A percentile compares a stretch with the other conserved stretches of the same genome.
These are phyloP conservation scores for Acer yangbiense DNA, from an alignment of 345 rosid genomes.

Conservation along the genomic window DNA sequence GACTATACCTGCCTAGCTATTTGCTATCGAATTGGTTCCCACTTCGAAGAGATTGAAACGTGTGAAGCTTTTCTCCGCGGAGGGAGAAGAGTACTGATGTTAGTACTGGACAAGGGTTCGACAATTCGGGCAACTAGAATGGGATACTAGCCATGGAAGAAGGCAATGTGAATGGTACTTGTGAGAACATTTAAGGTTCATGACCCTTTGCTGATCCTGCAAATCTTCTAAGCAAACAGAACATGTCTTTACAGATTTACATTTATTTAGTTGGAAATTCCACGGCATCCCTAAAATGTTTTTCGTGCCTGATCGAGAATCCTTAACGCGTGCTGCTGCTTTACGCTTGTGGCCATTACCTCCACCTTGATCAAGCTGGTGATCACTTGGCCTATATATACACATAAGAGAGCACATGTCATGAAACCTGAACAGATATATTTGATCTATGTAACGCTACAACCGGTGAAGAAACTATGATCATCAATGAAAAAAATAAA, in stretches of 20 bases:
- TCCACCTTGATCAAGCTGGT: neutral
- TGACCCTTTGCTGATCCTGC: constrained; percentile 1
- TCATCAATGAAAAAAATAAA: neutral
- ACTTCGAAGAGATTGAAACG: neutral
- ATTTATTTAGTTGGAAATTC: constrained; percentile 9
- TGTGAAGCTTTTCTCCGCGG: neutral
- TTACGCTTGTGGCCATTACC: neutral
- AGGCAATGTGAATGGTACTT: constrained; percentile 31
- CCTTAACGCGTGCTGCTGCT: neutral
- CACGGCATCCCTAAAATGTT: constrained; percentile 9
- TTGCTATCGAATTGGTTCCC: neutral
- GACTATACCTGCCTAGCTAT: neutral
- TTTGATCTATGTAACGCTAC: too few relatives aligned
- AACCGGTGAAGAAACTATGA: neutral
- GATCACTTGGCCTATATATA: neutral
- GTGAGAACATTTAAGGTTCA: constrained; percentile 29
- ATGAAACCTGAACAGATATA: neutral
- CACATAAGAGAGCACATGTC: neutral
- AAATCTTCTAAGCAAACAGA: constrained; percentile 27
- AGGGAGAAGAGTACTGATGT: neutral
- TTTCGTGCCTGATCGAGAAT: neutral
- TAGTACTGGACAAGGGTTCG: constrained; percentile 4
- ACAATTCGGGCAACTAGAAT: constrained; percentile 30
- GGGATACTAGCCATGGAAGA: constrained; percentile 28
- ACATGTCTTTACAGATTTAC: constrained; percentile 14